Conservation (phyloP, 2,329 filamentous ascomycete species). For the Cercospora citrullina region DNA sequence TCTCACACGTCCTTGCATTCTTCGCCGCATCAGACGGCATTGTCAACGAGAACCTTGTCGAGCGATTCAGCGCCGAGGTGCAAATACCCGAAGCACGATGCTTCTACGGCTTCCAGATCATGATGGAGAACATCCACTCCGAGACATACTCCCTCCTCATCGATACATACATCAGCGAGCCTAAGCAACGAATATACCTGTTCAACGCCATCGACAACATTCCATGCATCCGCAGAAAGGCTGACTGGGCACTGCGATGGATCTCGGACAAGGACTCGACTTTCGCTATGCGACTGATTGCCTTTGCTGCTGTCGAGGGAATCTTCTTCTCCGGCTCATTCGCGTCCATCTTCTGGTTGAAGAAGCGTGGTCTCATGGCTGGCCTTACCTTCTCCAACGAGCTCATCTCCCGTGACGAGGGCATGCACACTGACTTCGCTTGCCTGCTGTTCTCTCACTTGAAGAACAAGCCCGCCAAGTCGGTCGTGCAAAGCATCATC, state of each 20-base stretch:
- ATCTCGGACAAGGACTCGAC: constrained; percentile 91
- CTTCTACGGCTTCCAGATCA: constrained; percentile 99
- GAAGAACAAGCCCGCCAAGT: constrained; percentile 81
- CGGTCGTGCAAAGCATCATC: constrained; percentile 83
- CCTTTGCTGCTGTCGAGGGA: constrained; percentile 96
- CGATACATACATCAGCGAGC: constrained; percentile 99
- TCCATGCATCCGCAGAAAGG: constrained; percentile 97
- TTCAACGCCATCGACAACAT: constrained; percentile 99
- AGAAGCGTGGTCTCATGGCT: constrained; percentile 99
- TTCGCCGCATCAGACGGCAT: constrained; percentile 98
- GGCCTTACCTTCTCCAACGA: constrained; percentile 99
- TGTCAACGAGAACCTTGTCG: constrained; percentile 98
- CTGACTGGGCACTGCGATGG: constrained; percentile 95
- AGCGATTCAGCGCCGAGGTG: constrained; percentile 95
- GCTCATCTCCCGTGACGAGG: constrained; percentile 98
- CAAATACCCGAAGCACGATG: constrained; percentile 97
- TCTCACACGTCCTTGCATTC: constrained; percentile 98
- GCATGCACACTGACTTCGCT: constrained; percentile 98
- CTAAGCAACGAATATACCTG: constrained; percentile 86
- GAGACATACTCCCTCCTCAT: constrained; percentile 99
- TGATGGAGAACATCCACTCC: constrained; percentile 99
- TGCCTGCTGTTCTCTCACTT: constrained; percentile 97
- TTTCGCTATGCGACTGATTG: constrained; percentile 92
- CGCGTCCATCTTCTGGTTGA: constrained; percentile 99
- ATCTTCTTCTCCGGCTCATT: constrained; percentile 99